These are phyloP conservation scores for Pelargonium myrrhifolium DNA, from an alignment of 441 rosid species.

Conservation along the genomic window DNA sequence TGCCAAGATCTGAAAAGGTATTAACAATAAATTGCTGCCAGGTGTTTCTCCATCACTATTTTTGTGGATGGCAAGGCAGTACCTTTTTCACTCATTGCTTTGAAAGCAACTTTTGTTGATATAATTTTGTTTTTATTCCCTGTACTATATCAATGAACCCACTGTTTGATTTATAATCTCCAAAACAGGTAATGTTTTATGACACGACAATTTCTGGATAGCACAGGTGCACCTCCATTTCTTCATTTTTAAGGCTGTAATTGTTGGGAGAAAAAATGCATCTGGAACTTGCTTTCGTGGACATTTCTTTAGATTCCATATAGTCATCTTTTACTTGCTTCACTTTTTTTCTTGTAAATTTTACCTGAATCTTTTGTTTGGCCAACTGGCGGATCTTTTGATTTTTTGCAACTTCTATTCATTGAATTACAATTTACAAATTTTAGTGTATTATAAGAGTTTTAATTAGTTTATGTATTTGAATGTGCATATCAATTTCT, in stretches of 20 bases:
- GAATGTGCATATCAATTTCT: no score
- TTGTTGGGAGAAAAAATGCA: background rate
- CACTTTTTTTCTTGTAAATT: background rate
- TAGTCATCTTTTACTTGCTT: background rate
- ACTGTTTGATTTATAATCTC: no score
- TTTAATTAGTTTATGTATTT: no score
- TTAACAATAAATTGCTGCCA: background rate
- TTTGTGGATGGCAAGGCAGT: background rate
- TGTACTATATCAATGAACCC: background rate
- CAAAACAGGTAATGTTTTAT: background rate
- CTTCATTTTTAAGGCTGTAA: background rate
- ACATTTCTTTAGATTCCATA: no score
- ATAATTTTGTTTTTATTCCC: background rate
- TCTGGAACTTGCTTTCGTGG: background rate
- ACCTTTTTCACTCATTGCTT: background rate
- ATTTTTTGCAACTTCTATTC: no score
- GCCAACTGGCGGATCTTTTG: no score
- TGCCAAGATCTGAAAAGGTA: background rate
- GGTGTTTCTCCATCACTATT: background rate
- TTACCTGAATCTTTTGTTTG: no score
- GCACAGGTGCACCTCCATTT: background rate
- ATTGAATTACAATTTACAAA: no score
- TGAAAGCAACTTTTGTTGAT: background rate
- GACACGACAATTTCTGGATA: background rate
- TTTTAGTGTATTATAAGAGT: no score